Percentiles rank a stretch among this genome's conserved stretches.
phyloP scores from a whole-genome alignment of 169 alveolate genomes.

The Plasmodium falciparum region DNA sequence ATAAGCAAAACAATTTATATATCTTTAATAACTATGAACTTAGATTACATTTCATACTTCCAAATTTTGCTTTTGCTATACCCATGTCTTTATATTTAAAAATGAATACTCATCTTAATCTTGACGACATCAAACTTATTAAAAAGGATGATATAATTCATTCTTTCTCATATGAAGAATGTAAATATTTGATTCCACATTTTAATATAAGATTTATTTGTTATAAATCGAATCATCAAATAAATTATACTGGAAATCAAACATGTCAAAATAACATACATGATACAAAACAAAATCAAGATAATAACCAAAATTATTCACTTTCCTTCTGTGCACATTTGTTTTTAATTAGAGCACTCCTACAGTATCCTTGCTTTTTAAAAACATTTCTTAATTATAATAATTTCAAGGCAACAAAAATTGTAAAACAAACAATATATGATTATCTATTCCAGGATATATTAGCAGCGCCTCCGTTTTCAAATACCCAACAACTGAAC shows the following conservation, averaged over 20 bases:
- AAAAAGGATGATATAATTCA: conserved; percentile 14
- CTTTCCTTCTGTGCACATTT: conserved; percentile 44
- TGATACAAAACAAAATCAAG: background rate
- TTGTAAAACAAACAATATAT: conserved; percentile 50
- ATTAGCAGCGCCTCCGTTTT: conserved; percentile 35
- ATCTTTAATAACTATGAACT: conserved; percentile 33
- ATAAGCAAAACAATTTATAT: too few relatives aligned
- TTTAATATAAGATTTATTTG: conserved; percentile 33
- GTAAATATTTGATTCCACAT: conserved; percentile 32
- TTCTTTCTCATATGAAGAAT: conserved; percentile 42
- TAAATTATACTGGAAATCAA: too few relatives aligned
- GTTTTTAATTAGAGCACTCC: conserved; percentile 34
- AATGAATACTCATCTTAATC: conserved; percentile 14
- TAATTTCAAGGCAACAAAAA: conserved; percentile 39
- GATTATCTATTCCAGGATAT: conserved; percentile 28
- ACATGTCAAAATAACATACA: background rate
- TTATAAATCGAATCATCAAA: background rate
- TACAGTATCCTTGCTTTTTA: conserved; percentile 37
- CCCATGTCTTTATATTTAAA: conserved; percentile 41
- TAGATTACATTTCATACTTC: conserved; percentile 48
- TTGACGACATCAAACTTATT: conserved; percentile 3
- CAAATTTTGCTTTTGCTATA: conserved; percentile 61
- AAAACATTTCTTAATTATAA: conserved; percentile 27
- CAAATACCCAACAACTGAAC: conserved; percentile 7
- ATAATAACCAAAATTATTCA: background rate